phyloP scores from a whole-genome alignment of 495 filamentous ascomycete genomes.

The Penicillium diatomitis region DNA sequence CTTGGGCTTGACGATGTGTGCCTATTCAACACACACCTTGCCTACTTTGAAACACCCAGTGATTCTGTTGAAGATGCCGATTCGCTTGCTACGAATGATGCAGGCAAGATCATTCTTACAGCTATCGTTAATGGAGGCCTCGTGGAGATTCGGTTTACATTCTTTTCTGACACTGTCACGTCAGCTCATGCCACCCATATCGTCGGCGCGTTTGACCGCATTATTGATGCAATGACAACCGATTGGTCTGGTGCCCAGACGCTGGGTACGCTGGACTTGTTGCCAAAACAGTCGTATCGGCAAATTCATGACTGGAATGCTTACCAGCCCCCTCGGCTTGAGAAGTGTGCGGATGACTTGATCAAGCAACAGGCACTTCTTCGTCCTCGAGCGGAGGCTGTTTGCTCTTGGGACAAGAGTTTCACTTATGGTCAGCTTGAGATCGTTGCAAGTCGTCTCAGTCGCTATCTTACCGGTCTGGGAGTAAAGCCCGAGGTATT shows the following conservation, averaged over 20 bases:
- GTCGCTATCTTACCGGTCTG: slow-evolving; percentile 25
- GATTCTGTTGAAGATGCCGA: background rate
- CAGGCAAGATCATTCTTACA: slow-evolving; percentile 44
- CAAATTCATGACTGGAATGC: slow-evolving; percentile 33
- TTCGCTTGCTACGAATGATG: slow-evolving; percentile 26
- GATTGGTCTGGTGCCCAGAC: slow-evolving; percentile 11
- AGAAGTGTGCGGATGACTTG: slow-evolving; percentile 41
- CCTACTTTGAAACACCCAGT: slow-evolving; percentile 10
- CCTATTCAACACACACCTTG: slow-evolving; percentile 45
- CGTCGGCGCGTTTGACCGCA: slow-evolving; percentile 29
- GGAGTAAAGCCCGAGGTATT: slow-evolving; percentile 36
- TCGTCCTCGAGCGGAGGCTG: slow-evolving; percentile 26
- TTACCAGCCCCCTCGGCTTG: slow-evolving; percentile 16
- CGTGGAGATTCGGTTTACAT: slow-evolving; percentile 30
- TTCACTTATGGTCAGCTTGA: slow-evolving; percentile 41
- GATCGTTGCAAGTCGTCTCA: slow-evolving; percentile 23
- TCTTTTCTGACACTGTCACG: slow-evolving; percentile 29
- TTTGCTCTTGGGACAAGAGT: slow-evolving; percentile 41
- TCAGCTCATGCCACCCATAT: slow-evolving; percentile 26
- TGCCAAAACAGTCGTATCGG: slow-evolving; percentile 20
- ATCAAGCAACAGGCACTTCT: slow-evolving; percentile 29
- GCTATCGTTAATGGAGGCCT: slow-evolving; percentile 38
- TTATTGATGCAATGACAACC: slow-evolving; percentile 31
- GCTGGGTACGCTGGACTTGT: slow-evolving; percentile 24
- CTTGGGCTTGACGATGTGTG: slow-evolving; percentile 25